Conservation (phyloP, 2,329 filamentous ascomycete genomes). For the Cadophora luteo-olivacea region DNA sequence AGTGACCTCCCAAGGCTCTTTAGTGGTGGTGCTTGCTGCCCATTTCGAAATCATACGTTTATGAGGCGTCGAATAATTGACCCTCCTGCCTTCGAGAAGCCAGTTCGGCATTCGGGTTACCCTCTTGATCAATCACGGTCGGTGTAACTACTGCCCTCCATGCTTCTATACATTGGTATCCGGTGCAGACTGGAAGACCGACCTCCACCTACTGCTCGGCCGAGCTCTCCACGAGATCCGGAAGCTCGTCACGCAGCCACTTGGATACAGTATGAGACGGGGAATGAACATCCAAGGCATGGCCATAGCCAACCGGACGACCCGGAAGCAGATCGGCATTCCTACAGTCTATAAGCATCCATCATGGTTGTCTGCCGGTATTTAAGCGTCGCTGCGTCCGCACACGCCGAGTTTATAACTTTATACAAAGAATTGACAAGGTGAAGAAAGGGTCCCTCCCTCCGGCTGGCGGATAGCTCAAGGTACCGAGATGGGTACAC, state of each 20-base stretch:
- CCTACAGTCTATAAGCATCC: neutral
- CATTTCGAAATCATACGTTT: neutral
- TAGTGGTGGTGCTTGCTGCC: neutral
- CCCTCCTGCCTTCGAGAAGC: neutral
- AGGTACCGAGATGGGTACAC: constrained; percentile 15
- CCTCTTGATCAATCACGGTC: too few species aligned
- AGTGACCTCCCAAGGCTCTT: neutral
- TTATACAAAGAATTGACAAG: neutral
- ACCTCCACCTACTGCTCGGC: neutral
- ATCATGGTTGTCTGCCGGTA: neutral
- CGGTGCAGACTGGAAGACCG: neutral
- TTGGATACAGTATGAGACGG: neutral
- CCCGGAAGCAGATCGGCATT: constrained; percentile 2
- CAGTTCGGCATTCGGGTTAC: neutral
- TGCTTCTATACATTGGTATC: neutral
- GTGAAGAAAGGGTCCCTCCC: neutral
- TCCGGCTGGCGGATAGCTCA: constrained; percentile 3
- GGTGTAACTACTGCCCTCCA: too few species aligned
- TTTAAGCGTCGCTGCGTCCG: neutral
- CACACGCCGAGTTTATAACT: neutral
- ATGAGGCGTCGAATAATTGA: neutral
- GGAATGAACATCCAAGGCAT: neutral
- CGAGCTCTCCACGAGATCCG: neutral
- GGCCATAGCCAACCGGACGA: neutral
- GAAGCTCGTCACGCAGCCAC: neutral